Evolutionary conservation across 768 basidiomycete genomes (phyloP).

Genomic region (Leccinum aurantiacum): DNA sequence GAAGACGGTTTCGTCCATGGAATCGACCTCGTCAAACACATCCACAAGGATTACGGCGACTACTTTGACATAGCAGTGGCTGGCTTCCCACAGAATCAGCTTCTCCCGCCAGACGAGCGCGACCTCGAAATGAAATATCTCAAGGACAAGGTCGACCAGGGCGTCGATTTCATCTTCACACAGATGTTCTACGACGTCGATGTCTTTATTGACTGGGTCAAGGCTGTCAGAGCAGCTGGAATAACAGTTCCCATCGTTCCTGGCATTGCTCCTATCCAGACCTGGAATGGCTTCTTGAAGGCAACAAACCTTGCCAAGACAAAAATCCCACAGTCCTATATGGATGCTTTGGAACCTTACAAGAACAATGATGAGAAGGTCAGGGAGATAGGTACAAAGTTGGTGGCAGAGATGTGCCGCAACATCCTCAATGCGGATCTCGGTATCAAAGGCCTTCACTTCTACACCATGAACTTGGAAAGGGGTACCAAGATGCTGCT

Average conservation of each 20-base stretch:
- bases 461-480: constrained; percentile 98
- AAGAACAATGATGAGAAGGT: constrained; percentile 94
- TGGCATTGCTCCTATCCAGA: constrained; percentile 94
- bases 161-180: constrained; percentile 92
- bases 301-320: constrained; percentile 79
- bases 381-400: constrained; percentile 85
- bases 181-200: constrained; percentile 98
- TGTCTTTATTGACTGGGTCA: constrained; percentile 91
- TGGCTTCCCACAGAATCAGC: constrained; percentile 85
- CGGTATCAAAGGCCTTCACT: constrained; percentile 88
- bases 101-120: constrained; percentile 70
- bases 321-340: constrained; percentile 70
- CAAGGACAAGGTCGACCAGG: constrained; percentile 90
- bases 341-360: constrained; percentile 79
- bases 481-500: constrained; percentile 94
- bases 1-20: constrained; percentile 90
- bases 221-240: constrained; percentile 75
- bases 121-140: constrained; percentile 79
- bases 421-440: constrained; percentile 76
- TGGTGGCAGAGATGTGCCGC: constrained; percentile 93
- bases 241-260: constrained; percentile 90
- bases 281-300: constrained; percentile 91
- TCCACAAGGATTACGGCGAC: constrained; percentile 77
- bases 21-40: constrained; percentile 88
- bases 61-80: constrained; percentile 96